These are phyloP conservation scores for Hyphodiscus hymeniophilus DNA, from an alignment of 495 filamentous ascomycete species.

Conservation along the genomic window DNA sequence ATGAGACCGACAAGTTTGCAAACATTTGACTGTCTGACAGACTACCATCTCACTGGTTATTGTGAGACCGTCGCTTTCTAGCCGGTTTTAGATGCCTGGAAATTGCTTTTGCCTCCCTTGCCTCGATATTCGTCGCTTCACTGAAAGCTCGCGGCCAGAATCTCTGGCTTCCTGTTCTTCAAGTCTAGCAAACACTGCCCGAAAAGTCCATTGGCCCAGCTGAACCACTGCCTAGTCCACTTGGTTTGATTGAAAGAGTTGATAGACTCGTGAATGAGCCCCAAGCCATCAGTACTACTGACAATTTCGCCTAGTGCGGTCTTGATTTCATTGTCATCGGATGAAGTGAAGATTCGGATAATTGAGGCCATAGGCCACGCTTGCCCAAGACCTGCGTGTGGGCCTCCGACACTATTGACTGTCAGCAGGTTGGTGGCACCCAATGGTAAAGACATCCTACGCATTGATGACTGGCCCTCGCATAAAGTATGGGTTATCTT, in stretches of 20 bases:
- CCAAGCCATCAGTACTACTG: constrained; percentile 41
- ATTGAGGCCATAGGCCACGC: constrained; percentile 54
- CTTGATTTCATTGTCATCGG: constrained; percentile 43
- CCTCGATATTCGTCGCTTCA: not conserved
- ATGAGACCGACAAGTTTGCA: too few relatives aligned
- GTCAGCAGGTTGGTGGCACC: constrained; percentile 15
- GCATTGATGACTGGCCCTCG: constrained; percentile 46
- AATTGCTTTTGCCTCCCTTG: not conserved
- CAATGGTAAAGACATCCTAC: constrained; percentile 26
- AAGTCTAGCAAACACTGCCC: constrained; percentile 58
- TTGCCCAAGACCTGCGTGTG: constrained; percentile 24
- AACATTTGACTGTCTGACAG: too few relatives aligned
- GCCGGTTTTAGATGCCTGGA: not conserved
- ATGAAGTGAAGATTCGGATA: constrained; percentile 45
- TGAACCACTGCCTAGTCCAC: constrained; percentile 62
- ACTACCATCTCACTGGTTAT: not conserved
- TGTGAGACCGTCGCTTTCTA: constrained; percentile 5
- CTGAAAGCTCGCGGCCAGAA: constrained; percentile 30
- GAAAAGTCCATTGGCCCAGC: constrained; percentile 63
- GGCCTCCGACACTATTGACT: constrained; percentile 54
- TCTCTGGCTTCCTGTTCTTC: constrained; percentile 31
- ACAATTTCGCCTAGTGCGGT: constrained; percentile 41
- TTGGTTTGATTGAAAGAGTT: constrained; percentile 36
- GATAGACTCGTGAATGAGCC: constrained; percentile 44
- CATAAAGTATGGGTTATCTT: constrained; percentile 52